Evolutionary conservation across 2,329 filamentous ascomycete genomes (phyloP).

Genomic region (Talaromyces verruculosus): DNA sequence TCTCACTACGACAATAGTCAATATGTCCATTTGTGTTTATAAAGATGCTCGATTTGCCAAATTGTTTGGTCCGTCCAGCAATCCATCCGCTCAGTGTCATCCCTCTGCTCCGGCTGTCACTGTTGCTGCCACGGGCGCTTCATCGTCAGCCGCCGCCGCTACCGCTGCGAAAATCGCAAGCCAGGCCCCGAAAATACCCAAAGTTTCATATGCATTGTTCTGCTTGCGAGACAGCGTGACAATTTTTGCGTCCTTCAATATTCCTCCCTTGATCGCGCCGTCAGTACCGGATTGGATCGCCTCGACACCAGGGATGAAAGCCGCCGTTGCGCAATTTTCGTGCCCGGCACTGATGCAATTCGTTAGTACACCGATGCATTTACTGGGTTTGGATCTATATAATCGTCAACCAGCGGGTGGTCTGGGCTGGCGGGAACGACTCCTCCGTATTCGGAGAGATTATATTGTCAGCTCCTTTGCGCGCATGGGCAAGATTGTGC

Average conservation of each 20-base stretch:
- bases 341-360: constrained; percentile 79
- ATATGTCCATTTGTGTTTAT: constrained; percentile 82
- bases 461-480: constrained; percentile 73
- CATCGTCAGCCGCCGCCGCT: constrained; percentile 20
- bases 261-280: constrained; percentile 76
- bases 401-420: constrained; percentile 59
- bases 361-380: constrained; percentile 76
- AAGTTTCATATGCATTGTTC: constrained; percentile 75
- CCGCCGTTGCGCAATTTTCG: constrained; percentile 72
- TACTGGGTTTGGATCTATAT: constrained; percentile 83
- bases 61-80: constrained; percentile 68
- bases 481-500: constrained; percentile 79
- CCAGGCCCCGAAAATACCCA: constrained; percentile 55
- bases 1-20: constrained; percentile 73
- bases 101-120: constrained; percentile 37
- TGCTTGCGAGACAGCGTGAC: constrained; percentile 80
- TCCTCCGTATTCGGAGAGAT: constrained; percentile 66
- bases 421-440: constrained; percentile 60
- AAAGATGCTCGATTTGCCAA: constrained; percentile 84
- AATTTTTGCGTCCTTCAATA: constrained; percentile 88
- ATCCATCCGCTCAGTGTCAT: constrained; percentile 49
- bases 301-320: constrained; percentile 47
- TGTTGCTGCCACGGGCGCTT: constrained; percentile 12
- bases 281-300: constrained; percentile 58
- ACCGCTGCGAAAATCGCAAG: constrained; percentile 25